Evolutionary conservation across 169 alveolate genomes (phyloP).

Genomic region (Plasmodium malariae): DNA sequence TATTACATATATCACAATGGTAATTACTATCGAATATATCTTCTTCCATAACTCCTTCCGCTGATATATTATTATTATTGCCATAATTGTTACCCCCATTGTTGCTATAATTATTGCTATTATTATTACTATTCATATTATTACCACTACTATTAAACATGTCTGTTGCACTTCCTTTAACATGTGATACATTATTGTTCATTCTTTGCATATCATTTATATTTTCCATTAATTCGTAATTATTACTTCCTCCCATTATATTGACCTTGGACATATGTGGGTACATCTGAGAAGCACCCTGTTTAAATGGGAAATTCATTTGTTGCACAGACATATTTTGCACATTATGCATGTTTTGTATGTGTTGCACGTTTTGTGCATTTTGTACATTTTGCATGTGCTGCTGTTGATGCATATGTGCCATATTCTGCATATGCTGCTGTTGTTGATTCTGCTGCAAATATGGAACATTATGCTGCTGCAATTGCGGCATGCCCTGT

Average conservation of each 20-base stretch:
- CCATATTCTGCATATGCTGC: not conserved
- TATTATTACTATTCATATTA: not conserved
- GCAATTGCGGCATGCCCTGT: slow-evolving; percentile 26
- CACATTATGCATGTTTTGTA: not conserved
- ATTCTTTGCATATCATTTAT: slow-evolving; percentile 68
- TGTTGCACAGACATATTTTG: slow-evolving; percentile 12
- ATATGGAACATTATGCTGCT: not conserved
- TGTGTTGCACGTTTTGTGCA: not conserved
- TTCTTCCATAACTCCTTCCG: slow-evolving; percentile 47
- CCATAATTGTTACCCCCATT: not conserved
- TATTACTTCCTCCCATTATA: slow-evolving; percentile 9
- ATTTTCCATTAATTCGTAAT: slow-evolving; percentile 42
- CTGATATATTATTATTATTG: not conserved
- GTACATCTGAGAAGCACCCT: not conserved
- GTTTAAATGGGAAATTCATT: slow-evolving; percentile 1
- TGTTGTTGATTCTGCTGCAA: slow-evolving; percentile 47
- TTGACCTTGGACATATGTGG: slow-evolving; percentile 34
- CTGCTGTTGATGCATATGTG: not conserved
- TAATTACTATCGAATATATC: slow-evolving; percentile 77
- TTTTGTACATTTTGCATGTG: slow-evolving; percentile 1
- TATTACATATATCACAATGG: slow-evolving; percentile 87
- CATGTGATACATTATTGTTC: not conserved
- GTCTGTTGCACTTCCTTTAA: not conserved
- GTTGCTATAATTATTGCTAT: not conserved
- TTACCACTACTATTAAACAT: too few relatives aligned